Evolutionary conservation across 2,329 filamentous ascomycete species (phyloP), one percentile per base, ranked within the genome.

Genomic region (Juglanconis oblonga): DNA sequence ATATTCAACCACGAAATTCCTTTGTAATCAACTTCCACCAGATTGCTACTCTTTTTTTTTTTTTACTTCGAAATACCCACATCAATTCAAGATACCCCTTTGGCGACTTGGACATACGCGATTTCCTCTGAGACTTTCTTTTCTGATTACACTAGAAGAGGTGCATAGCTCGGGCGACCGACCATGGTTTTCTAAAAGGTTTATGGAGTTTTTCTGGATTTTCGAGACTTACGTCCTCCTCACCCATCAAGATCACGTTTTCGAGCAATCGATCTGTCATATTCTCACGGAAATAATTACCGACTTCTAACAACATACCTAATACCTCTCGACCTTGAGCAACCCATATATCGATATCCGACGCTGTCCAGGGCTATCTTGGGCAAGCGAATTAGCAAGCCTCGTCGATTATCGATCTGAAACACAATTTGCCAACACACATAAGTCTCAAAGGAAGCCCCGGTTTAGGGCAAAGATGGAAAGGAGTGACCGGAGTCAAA

Each of bases 161-260:
- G 54, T 55, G 57, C 59, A 61, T 61, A 55, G 49, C 52, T 61
- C 61, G 61, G 61, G 61, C 61, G 48, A 62, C 61, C 61, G 61
- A 62, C 17, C 51, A 62, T 55, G 51, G 58, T 38, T 44, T 60
- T 55, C 38, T 47, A 51, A 62, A 50, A 57, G 48, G 17, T 53
- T 14, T 40, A 49, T n/a, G 54, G 55, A 47, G 47, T 61, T 48
- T 9, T 49, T 38, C 8, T 57, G n/a, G n/a, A 14, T n/a, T 53
- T 29, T 17, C n/a, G 44, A 17, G 10, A 24, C 42, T 10, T 35
- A 47, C 32, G 32, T 31, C 53, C 31, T 48, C 49, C 8, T 36
- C 44, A 14, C n/a, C 51, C 11, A 45, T 54, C 35, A 45, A 58
- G 57, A 50, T 45, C 35, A 44, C 13, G 17, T 14, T 35, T 44